These are phyloP conservation scores for Saturnispora sanitii DNA, from an alignment of 805 yeast species.

Conservation along the genomic window DNA sequence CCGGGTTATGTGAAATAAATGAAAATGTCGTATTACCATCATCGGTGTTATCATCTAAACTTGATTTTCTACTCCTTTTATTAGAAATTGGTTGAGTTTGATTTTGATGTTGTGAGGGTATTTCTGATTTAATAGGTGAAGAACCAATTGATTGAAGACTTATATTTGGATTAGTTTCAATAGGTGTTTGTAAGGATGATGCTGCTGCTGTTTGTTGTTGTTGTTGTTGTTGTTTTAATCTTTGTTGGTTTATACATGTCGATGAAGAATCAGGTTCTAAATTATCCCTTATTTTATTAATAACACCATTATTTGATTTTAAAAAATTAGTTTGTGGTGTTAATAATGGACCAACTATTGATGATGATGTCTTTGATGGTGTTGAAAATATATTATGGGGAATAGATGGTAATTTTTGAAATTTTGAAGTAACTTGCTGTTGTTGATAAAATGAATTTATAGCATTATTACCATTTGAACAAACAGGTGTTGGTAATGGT, in stretches of 20 bases:
- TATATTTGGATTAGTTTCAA: not conserved
- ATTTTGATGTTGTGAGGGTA: not conserved
- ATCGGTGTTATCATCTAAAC: not conserved
- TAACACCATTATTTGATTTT: no score
- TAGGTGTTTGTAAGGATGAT: not conserved
- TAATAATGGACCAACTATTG: no score
- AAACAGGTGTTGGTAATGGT: conserved; percentile 4
- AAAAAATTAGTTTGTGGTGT: no score
- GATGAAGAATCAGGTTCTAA: no score
- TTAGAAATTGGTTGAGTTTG: not conserved
- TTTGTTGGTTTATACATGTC: not conserved
- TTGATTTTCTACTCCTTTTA: not conserved
- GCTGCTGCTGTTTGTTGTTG: not conserved
- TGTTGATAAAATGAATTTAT: conserved; percentile 1
- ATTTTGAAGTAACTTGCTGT: not conserved
- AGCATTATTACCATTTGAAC: not conserved
- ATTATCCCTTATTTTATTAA: no score
- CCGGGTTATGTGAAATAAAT: conserved; percentile 86
- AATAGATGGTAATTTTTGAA: not conserved
- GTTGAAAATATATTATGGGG: not conserved
- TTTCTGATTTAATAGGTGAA: not conserved
- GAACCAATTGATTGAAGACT: conserved; percentile 7
- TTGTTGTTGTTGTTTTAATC: not conserved
- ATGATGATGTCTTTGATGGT: not conserved
- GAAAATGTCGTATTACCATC: conserved; percentile 47